Base-by-base conservation (phyloP, 2,329 filamentous ascomycete genomes). In the Hirsutella minnesotensis region DNA sequence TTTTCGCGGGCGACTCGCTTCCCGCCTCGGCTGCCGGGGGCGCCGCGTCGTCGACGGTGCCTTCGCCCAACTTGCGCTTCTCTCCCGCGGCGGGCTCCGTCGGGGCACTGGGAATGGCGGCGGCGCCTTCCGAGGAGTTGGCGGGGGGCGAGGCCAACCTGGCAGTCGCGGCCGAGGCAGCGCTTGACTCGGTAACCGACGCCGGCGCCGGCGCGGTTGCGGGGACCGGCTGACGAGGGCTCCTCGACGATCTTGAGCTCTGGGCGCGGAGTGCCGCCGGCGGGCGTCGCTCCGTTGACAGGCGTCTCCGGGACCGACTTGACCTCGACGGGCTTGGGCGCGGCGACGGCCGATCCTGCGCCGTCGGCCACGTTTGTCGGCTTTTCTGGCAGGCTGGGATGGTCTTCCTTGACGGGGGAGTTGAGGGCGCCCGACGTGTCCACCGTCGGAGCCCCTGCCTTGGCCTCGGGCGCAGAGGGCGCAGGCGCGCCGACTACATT, bases 21-120 rank as follows among this genome's bases (percentile, higher is more conserved):
- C 59, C 53, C 4, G 53, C 51, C 9, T 51, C 54, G 8, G 37
- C 33, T 34, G 54, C 13, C 21, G 40, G 40, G 10, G 42, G 38
- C 13, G 43, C 41, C 2, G 49, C 39, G 15, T 53, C 52, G 7
- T 60, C 56, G 1, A 59, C 58, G 12, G 3, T n/a, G 15, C 24
- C 24, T 12, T 27, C 24, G 24, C 24, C 24, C 38, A 66, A 59
- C 53, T 70, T 71, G 51, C 67, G 61, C 53, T 66, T 66, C 38
- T 59, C 57, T 29, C 56, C 55, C 1, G 48, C 36, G 15, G 36
- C 27, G 1, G 47, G 39, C 18, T 53, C 33, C 33, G 18, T 18
- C 16, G 33, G 15, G 9, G 33, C 33, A n/a, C 13, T 18, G 15
- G 33, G 33, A 9, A 18, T n/a, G 5, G 9, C 16, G 9, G 33